A percentile compares a stretch with the other conserved stretches of the same genome.
These are phyloP conservation scores for Pisolithus thermaeus DNA, from an alignment of 1,284 basidiomycete species.

Conservation along the genomic window DNA sequence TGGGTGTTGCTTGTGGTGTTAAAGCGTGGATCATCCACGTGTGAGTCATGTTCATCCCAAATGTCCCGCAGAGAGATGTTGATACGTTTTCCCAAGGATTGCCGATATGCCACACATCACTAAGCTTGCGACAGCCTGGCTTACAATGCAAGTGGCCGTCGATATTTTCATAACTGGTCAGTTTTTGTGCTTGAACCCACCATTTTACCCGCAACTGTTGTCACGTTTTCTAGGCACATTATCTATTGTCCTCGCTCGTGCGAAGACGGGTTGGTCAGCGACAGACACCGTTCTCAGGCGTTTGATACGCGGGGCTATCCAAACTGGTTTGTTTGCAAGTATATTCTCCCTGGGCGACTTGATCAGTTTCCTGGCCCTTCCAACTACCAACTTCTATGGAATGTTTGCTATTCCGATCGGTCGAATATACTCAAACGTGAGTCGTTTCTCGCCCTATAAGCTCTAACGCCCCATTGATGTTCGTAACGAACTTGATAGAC, in stretches of 20 bases:
- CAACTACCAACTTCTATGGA: slow-evolving; percentile 36
- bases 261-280: slow-evolving; percentile 16
- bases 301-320: slow-evolving; percentile 23
- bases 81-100: slow-evolving; percentile 1
- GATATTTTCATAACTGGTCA: slow-evolving; percentile 17
- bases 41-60: slow-evolving; percentile 7
- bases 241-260: slow-evolving; percentile 10
- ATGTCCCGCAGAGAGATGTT: not conserved
- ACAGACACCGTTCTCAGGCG: slow-evolving; percentile 19
- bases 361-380: slow-evolving; percentile 16
- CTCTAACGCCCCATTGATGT: too few relatives aligned
- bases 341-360: slow-evolving; percentile 22
- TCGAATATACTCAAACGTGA: slow-evolving; percentile 39
- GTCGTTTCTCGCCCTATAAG: slow-evolving; percentile 8
- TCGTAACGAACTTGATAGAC: slow-evolving; percentile 22
- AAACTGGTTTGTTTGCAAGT: slow-evolving; percentile 22
- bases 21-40: slow-evolving; percentile 18
- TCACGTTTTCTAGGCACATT: slow-evolving; percentile 1
- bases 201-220: not conserved
- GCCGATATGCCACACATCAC: slow-evolving; percentile 11
- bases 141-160: slow-evolving; percentile 14
- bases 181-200: not conserved
- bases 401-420: slow-evolving; percentile 43
- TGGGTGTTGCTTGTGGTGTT: slow-evolving; percentile 17
- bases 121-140: slow-evolving; percentile 17